A percentile compares a stretch with the other conserved stretches of the same genome.
Conservation (phyloP, 352 stramenopile species). For the Phytophthora foliorum region DNA sequence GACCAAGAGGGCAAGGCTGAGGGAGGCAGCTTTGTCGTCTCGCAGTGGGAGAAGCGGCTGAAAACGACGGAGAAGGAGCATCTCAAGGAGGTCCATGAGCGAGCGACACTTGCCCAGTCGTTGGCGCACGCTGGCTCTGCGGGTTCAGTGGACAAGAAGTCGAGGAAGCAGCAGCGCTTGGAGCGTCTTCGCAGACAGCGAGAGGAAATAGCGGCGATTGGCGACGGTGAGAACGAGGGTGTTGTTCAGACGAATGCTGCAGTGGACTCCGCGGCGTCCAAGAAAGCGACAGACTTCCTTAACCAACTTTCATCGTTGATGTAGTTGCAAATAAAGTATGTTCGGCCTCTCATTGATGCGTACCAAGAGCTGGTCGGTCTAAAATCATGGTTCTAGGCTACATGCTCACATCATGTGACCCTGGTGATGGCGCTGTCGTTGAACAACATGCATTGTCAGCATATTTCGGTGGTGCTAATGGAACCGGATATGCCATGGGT, state of each 20-base stretch:
- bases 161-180: conserved; percentile 71
- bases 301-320: conserved; percentile 60
- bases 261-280: conserved; percentile 45
- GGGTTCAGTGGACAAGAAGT: conserved; percentile 45
- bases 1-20: conserved; percentile 15
- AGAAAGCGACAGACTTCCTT: conserved; percentile 71
- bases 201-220: conserved; percentile 10
- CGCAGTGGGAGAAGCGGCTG: conserved; percentile 84
- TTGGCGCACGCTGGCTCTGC: conserved; percentile 27
- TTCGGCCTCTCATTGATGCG: conserved; percentile 2
- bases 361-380: neutral
- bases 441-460: conserved; percentile 1
- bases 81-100: conserved; percentile 73
- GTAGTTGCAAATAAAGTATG: conserved; percentile 31
- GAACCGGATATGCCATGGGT: neutral
- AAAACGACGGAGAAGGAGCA: conserved; percentile 71
- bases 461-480: conserved; percentile 3
- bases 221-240: neutral
- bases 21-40: conserved; percentile 75
- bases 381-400: conserved; percentile 18
- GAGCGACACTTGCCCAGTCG: conserved; percentile 55
- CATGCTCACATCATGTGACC: neutral
- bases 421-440: neutral
- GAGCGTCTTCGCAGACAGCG: conserved; percentile 65
- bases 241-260: conserved; percentile 3